Conservation (phyloP, 257 asterid genomes). For the Nyctanthes arbortristis region DNA sequence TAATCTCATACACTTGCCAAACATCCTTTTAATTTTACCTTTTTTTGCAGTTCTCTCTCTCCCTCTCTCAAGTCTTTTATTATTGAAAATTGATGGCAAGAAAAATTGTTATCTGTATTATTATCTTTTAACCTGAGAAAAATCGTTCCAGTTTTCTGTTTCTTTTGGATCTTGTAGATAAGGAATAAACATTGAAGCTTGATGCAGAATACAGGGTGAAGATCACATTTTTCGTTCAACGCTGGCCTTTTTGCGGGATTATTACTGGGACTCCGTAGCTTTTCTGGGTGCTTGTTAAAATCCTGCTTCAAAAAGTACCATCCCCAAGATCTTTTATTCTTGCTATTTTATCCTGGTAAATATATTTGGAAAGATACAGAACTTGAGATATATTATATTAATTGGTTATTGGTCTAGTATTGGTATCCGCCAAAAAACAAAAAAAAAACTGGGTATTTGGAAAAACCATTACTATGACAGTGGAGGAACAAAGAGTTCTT, state of each 20-base stretch:
- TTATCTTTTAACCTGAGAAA: too few relatives aligned
- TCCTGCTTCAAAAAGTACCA: constrained; percentile 7
- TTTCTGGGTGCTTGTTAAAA: constrained; percentile 17
- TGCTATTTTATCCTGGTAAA: background rate
- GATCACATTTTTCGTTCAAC: background rate
- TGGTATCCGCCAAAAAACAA: too few relatives aligned
- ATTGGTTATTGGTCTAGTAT: constrained; percentile 3
- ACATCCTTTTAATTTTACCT: too few relatives aligned
- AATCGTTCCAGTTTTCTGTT: constrained; percentile 23
- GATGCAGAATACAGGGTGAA: constrained; percentile 34
- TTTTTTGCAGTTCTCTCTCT: background rate
- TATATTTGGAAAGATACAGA: background rate
- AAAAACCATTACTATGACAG: constrained; percentile 9
- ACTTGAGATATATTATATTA: constrained; percentile 17
- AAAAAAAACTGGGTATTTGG: constrained; percentile 20
- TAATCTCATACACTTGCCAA: too few relatives aligned
- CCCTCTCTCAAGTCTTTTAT: background rate
- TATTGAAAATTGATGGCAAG: background rate
- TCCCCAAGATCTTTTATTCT: too few relatives aligned
- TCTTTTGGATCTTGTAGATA: constrained; percentile 48
- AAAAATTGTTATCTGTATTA: too few relatives aligned
- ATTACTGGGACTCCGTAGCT: background rate
- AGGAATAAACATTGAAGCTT: constrained; percentile 36
- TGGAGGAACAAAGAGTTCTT: constrained; percentile 40
- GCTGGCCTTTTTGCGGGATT: background rate